phyloP scores from a whole-genome alignment of 2,329 filamentous ascomycete genomes.

The Penicillium sp. region DNA sequence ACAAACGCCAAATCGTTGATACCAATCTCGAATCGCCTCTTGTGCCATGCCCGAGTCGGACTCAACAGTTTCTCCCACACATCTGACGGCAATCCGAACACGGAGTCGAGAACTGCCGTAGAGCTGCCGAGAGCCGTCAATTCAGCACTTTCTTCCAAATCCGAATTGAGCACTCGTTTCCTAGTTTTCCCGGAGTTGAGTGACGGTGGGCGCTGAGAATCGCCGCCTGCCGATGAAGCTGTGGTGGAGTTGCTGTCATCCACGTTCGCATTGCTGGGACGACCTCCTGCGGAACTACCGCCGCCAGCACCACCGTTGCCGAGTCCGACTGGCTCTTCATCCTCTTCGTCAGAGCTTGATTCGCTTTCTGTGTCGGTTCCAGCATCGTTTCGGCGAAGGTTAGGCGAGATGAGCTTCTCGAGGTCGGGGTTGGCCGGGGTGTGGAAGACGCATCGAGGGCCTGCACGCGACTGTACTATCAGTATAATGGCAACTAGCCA shows the following conservation, averaged over 20 bases:
- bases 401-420: conserved; percentile 33
- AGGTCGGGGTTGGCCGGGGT: conserved; percentile 63
- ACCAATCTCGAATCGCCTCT: conserved; percentile 75
- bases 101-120: conserved; percentile 50
- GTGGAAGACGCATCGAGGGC: conserved; percentile 80
- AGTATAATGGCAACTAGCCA: conserved; percentile 67
- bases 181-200: conserved; percentile 30
- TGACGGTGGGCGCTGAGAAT: conserved; percentile 30
- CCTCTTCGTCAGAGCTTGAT: conserved; percentile 39
- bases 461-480: conserved; percentile 70
- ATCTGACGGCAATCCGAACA: conserved; percentile 70
- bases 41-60: conserved; percentile 71
- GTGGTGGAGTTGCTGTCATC: conserved; percentile 25
- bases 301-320: not conserved
- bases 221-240: conserved; percentile 25
- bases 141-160: conserved; percentile 31
- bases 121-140: conserved; percentile 23
- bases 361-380: conserved; percentile 36
- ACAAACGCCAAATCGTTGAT: conserved; percentile 76
- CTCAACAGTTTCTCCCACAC: conserved; percentile 77
- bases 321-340: conserved; percentile 27
- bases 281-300: conserved; percentile 18
- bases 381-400: conserved; percentile 36
- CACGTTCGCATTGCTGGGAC: conserved; percentile 31
- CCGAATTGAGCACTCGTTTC: conserved; percentile 27